Evolutionary conservation across 2,329 filamentous ascomycete genomes (phyloP), one percentile per base, ranked within the genome.

Genomic region (Claviceps humidiphila): DNA sequence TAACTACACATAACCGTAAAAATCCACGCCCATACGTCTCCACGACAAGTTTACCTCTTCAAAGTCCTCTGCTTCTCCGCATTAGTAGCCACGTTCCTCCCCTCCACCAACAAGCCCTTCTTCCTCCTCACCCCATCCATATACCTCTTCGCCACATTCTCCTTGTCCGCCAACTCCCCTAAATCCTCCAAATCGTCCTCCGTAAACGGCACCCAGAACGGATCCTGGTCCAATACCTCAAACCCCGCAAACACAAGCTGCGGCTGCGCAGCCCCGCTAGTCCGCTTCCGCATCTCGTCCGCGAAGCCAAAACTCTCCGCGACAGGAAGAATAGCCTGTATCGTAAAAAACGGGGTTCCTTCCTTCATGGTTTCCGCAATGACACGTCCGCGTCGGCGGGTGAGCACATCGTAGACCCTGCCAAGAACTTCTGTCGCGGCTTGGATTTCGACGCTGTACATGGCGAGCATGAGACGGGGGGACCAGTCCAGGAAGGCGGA

Each of bases 361-460:
- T 95, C 89, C 61, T 95, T 94, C 74, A 98, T 87, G 20, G 83
- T 82, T 69, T 98, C 93, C 9, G 86, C 86, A 22, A 95, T 80
- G 51, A 98, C 94, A 40, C 84, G 85, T 26, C 93, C 93, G 38
- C 90, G 84, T 5, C 93, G 87, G 1, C 91, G 85, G 37, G 91
- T 96, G n/a, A 98, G 82, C n/a, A 97, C 91, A 59, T 87, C 88
- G 74, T 98, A 98, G 38, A 97, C 93, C 34, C 89, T 84, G 22
- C 93, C 93, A 5, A 98, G 81, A 43, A 97, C 93, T 68, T 97
- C 93, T 61, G 90, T 91, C 22, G 87, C 90, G 34, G 91, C 89
- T 76, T 97, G 93, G 62, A 98, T 97, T 66, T 97, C 93, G 66
- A 91, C 95, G 52, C 82, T 89, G 73, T 98, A 98, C 89, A 97